Conservation (phyloP, 2,329 filamentous ascomycete genomes). For the Aspergillus sp. region DNA sequence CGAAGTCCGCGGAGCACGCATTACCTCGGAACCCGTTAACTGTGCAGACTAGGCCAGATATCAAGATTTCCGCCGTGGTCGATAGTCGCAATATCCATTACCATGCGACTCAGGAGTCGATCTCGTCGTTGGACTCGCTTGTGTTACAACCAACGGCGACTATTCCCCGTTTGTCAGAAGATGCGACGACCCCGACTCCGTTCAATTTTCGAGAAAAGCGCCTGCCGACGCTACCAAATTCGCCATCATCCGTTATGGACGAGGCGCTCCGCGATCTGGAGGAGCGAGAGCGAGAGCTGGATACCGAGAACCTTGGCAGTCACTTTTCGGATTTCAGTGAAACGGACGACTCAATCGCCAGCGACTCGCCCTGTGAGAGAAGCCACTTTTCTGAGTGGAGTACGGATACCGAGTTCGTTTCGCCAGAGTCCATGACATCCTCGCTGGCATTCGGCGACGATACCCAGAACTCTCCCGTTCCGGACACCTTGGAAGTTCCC, state of each 20-base stretch:
- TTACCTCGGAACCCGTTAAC: constrained; percentile 28
- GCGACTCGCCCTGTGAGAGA: constrained; percentile 27
- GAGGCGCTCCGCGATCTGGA: constrained; percentile 37
- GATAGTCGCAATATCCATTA: constrained; percentile 11
- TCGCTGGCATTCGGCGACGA: constrained; percentile 30
- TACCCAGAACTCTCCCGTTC: constrained; percentile 16
- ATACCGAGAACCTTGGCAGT: constrained; percentile 35
- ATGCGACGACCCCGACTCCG: constrained; percentile 24
- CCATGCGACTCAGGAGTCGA: constrained; percentile 5
- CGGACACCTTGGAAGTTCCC: constrained; percentile 17
- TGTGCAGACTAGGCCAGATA: constrained; percentile 21
- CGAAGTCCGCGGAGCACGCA: constrained; percentile 22
- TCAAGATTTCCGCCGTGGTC: constrained; percentile 7
- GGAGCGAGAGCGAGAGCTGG: constrained; percentile 28
- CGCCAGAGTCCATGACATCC: constrained; percentile 36
- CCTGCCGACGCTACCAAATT: constrained; percentile 46
- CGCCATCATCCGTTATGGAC: constrained; percentile 45
- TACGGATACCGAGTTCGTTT: constrained; percentile 34
- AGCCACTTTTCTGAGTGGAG: constrained; percentile 43
- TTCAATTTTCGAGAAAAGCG: constrained; percentile 35
- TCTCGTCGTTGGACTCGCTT: constrained; percentile 21
- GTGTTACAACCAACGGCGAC: constrained; percentile 19
- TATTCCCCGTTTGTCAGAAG: constrained; percentile 13
- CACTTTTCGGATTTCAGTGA: constrained; percentile 42
- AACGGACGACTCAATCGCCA: constrained; percentile 28